phyloP scores from a whole-genome alignment of 2,329 filamentous ascomycete genomes.

The Blastomyces gilchristii region DNA sequence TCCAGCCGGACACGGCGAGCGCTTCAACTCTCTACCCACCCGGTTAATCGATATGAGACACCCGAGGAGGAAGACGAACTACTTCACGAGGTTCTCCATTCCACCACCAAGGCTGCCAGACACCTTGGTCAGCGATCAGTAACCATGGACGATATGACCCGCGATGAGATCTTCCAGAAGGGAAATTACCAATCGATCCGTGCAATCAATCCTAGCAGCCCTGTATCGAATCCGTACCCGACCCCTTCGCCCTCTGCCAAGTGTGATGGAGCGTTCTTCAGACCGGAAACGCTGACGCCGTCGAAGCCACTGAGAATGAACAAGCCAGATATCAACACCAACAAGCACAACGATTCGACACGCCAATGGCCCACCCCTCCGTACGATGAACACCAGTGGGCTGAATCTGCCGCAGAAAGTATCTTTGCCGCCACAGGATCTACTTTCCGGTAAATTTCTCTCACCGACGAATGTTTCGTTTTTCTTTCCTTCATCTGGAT shows the following conservation, averaged over 20 bases:
- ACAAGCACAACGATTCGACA: constrained; percentile 40
- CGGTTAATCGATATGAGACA: constrained; percentile 78
- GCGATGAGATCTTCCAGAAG: constrained; percentile 13
- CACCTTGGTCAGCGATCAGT: constrained; percentile 48
- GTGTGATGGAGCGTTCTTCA: constrained; percentile 65
- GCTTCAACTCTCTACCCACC: constrained; percentile 58
- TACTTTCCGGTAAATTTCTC: constrained; percentile 26
- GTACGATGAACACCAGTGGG: constrained; percentile 91
- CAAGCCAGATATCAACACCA: constrained; percentile 41
- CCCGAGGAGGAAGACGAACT: constrained; percentile 95
- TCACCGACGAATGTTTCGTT: background rate
- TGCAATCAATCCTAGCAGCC: constrained; percentile 18
- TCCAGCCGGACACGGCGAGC: constrained; percentile 73
- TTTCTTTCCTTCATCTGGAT: constrained; percentile 6
- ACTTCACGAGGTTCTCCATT: constrained; percentile 74
- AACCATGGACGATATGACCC: constrained; percentile 13
- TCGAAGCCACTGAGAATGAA: constrained; percentile 61
- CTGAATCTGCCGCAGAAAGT: constrained; percentile 67
- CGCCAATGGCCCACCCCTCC: constrained; percentile 91
- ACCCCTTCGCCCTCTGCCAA: constrained; percentile 73
- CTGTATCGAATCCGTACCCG: constrained; percentile 46
- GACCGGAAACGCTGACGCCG: constrained; percentile 40
- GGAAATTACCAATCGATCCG: constrained; percentile 11
- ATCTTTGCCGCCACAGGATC: constrained; percentile 63
- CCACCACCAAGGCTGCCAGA: constrained; percentile 64